These are phyloP conservation scores for Vanrija humicola DNA, from an alignment of 1,284 basidiomycete species.

Conservation along the genomic window DNA sequence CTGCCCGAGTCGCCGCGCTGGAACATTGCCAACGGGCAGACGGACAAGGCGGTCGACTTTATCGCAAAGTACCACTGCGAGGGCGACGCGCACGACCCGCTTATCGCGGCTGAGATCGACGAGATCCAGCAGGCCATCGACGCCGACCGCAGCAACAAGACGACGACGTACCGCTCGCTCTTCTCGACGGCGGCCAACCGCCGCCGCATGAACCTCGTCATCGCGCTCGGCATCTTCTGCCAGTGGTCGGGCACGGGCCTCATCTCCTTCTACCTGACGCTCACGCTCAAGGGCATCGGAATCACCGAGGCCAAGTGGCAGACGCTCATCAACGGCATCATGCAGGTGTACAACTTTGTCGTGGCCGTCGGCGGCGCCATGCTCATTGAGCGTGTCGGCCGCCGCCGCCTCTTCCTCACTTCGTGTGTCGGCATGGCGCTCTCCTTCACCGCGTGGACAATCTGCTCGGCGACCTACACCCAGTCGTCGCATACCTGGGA, in stretches of 20 bases:
- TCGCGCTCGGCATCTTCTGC: conserved; percentile 49
- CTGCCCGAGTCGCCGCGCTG: conserved; percentile 41
- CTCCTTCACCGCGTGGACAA: conserved; percentile 62
- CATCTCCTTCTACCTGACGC: conserved; percentile 58
- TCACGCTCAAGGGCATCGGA: conserved; percentile 65
- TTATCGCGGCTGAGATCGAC: conserved; percentile 36
- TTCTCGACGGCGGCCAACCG: conserved; percentile 45
- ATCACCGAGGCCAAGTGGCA: conserved; percentile 60
- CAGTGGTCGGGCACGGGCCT: conserved; percentile 14
- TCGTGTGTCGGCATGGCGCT: conserved; percentile 63
- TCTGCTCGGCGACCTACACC: conserved; percentile 58
- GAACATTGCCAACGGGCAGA: conserved; percentile 31
- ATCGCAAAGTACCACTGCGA: conserved; percentile 28
- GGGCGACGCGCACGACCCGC: conserved; percentile 24
- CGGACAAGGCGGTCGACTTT: conserved; percentile 25
- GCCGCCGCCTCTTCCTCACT: conserved; percentile 45
- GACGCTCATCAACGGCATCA: conserved; percentile 57
- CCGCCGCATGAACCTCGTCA: conserved; percentile 52
- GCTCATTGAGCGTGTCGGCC: conserved; percentile 26
- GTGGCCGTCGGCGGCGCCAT: conserved; percentile 26
- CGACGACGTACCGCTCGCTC: conserved; percentile 52
- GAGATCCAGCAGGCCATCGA: conserved; percentile 42
- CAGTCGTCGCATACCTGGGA: conserved; percentile 41
- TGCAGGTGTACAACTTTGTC: conserved; percentile 47
- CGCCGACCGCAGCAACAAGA: conserved; percentile 22